Evolutionary conservation across 768 basidiomycete genomes (phyloP), one percentile per base, ranked within the genome.

Genomic region (Sarcomyxa edulis): DNA sequence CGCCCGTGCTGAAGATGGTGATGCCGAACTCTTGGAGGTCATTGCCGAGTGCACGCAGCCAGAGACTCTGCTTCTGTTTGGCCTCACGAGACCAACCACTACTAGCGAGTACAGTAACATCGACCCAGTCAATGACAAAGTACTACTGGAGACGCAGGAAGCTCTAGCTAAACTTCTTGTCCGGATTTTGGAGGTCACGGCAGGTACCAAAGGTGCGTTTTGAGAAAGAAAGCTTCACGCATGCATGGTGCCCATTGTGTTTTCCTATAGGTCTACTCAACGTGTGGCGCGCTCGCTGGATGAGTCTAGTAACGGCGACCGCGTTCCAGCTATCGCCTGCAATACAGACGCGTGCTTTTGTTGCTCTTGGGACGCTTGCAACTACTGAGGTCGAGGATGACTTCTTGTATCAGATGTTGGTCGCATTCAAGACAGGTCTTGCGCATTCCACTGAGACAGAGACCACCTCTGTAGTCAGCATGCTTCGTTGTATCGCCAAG

Each of bases 251-350:
- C n/a, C n/a, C n/a, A n/a, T n/a, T n/a, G n/a, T n/a, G n/a, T n/a
- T n/a, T n/a, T n/a, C n/a, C 26, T 30, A 25, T 39, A 88, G 88
- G 82, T 8, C 58, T 90, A 3, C 61, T 86, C 21, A 96, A 96
- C 52, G 76, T 86, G 3, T 96, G 93, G 93, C 76, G 85, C 42
- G 89, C 92, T 19, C 73, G 93, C 24, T 95, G 92, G 91, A 92
- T 92, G 84, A 81, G 88, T 28, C 58, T 96, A 41, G 78, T 91
- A 10, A 85, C 87, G 1, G 79, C 88, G 1, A 87, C 86, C 0
- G 90, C 92, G 15, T 95, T 95, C 65, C 93, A 95, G 51, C 74
- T 84, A 32, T 89, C 87, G 3, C 84, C 89, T 0, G 80, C 84
- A 2, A 76, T 92, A n/a, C 93, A 95, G 54, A 79, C 84, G 19